Base-by-base conservation (phyloP, 1,284 basidiomycete genomes). In the Boletus mariae region DNA sequence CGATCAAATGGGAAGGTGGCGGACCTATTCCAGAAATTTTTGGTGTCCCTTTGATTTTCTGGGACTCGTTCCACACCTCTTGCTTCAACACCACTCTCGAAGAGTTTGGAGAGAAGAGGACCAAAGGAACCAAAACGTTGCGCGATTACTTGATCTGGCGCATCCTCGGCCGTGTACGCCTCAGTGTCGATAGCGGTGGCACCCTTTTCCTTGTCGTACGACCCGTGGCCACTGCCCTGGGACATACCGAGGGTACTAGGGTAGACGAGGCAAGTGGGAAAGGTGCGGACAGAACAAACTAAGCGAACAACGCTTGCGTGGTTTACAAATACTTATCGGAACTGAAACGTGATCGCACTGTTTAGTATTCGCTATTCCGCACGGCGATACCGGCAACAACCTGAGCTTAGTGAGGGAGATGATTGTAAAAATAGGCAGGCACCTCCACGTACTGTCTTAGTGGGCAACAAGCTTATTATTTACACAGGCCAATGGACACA, bases 21-120 rank as follows among this genome's bases (percentile, higher is more conserved):
- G 43, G 44, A 79, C 77, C 76, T 80, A 59, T 79, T 80, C 76
- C 76, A 80, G 47, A 71, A 66, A 52, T 79, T 74, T 55, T 73
- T 77, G 2, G 57, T 66, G 49, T 78, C 73, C 50, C 79, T 61
- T 64, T 79, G 69, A 56, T 73, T 61, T 61, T 81, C 79, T 9
- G 73, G 77, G 0, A 81, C 75, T 13, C 79, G 75, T 52, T 80
- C 79, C 0, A 80, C 72, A 13, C 79, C 79, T 63, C 77, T 68
- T 9, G 76, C 75, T 63, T 81, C 80, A 11, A 80, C 75, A 17
- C 77, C 78, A 43, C 66, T 71, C 9, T 67, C 65, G 55, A 77
- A 77, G 35, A 79, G 63, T 57, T 63, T 72, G 31, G 67, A 65
- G 37, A 79, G 61, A 40, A 73, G 44, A 8, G 71, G 72, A 3